These are phyloP conservation scores for Escallonia herrerae DNA, from an alignment of 129 eudicot species.

Conservation along the genomic window DNA sequence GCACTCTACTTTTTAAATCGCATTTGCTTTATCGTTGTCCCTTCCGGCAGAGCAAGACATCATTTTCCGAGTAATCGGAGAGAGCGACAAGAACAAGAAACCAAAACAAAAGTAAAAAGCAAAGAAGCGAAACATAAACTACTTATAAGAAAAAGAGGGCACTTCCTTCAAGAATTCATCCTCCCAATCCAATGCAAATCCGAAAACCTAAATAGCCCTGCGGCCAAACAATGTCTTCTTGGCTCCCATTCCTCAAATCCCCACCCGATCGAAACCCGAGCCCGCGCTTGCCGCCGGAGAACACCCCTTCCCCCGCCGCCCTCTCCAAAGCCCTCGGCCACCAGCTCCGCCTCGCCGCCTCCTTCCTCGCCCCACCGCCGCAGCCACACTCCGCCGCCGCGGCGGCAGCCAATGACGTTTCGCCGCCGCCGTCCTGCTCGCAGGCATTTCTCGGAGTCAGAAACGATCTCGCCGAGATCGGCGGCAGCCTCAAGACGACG, in stretches of 20 bases:
- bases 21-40: too few relatives aligned
- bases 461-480: slow-evolving; percentile 63
- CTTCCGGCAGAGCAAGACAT: too few relatives aligned
- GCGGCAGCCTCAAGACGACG: slow-evolving; percentile 42
- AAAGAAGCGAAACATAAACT: too few relatives aligned
- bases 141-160: too few relatives aligned
- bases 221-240: slow-evolving; percentile 4
- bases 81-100: too few relatives aligned
- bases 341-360: slow-evolving; percentile 53
- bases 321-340: slow-evolving; percentile 40
- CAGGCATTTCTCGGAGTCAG: slow-evolving; percentile 25
- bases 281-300: slow-evolving; percentile 8
- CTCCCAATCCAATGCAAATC: too few relatives aligned
- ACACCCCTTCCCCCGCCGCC: slow-evolving; percentile 36
- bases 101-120: too few relatives aligned
- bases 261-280: slow-evolving; percentile 29
- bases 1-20: too few relatives aligned
- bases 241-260: slow-evolving; percentile 22
- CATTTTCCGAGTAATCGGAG: too few relatives aligned
- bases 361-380: slow-evolving; percentile 68
- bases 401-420: background rate
- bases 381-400: slow-evolving; percentile 1
- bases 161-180: too few relatives aligned
- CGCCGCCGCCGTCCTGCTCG: slow-evolving; percentile 14
- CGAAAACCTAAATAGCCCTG: too few relatives aligned